Evolutionary conservation across 495 filamentous ascomycete species (phyloP).

Genomic region (Letharia columbiana): DNA sequence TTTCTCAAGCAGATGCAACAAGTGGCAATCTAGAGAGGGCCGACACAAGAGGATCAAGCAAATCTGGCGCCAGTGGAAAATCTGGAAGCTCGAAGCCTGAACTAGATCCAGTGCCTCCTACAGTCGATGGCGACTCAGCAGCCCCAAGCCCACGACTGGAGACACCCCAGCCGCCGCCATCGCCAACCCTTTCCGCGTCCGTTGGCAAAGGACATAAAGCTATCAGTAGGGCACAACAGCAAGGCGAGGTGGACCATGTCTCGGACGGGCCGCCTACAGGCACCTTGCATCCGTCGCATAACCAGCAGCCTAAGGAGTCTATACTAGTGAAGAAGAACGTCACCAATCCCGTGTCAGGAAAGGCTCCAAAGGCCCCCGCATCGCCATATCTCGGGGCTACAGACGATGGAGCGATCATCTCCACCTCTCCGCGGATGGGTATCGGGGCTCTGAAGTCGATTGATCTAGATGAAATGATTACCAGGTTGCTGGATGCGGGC

Average conservation of each 20-base stretch:
- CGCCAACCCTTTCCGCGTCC: constrained; percentile 73
- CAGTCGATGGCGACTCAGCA: constrained; percentile 25
- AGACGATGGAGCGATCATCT: constrained; percentile 26
- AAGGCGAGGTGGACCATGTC: constrained; percentile 87
- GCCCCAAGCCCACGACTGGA: constrained; percentile 36
- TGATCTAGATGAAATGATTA: constrained; percentile 96
- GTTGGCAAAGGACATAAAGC: constrained; percentile 68
- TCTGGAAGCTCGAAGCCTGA: constrained; percentile 18
- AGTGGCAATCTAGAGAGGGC: constrained; percentile 51
- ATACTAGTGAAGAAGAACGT: constrained; percentile 72
- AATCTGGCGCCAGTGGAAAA: constrained; percentile 52
- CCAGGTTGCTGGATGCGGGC: constrained; percentile 82
- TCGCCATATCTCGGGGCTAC: constrained; percentile 19
- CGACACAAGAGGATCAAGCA: constrained; percentile 60
- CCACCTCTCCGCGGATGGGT: constrained; percentile 42
- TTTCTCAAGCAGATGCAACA: constrained; percentile 48
- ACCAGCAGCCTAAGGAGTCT: constrained; percentile 58
- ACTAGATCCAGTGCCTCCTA: constrained; percentile 13
- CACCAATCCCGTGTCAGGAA: constrained; percentile 45
- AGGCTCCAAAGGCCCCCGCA: constrained; percentile 28
- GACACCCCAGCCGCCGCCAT: constrained; percentile 72
- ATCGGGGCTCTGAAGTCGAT: constrained; percentile 77
- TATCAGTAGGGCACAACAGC: constrained; percentile 70
- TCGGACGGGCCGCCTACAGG: constrained; percentile 83
- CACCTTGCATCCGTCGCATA: constrained; percentile 34